These are phyloP conservation scores for Macadamia integrifolia DNA, from an alignment of 164 flowering plant species.

Conservation along the genomic window DNA sequence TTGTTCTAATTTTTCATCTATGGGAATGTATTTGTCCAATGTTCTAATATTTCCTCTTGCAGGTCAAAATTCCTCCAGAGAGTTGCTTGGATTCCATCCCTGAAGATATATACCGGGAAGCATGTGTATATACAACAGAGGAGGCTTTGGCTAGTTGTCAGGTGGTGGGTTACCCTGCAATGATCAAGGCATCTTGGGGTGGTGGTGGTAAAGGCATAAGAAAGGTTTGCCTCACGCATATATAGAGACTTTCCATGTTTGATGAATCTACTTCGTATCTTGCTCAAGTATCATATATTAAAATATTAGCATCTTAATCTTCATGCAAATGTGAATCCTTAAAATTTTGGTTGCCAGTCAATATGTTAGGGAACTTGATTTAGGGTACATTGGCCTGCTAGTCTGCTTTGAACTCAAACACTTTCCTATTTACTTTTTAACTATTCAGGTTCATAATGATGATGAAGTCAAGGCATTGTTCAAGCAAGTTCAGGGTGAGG, in stretches of 20 bases:
- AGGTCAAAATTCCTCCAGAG: constrained; percentile 86
- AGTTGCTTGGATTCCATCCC: constrained; percentile 77
- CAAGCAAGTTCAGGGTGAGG: constrained; percentile 99
- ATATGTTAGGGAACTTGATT: not conserved
- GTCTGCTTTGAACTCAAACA: not conserved
- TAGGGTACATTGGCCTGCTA: constrained; percentile 2
- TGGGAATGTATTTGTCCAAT: not conserved
- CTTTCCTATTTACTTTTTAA: not conserved
- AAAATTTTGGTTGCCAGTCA: not conserved
- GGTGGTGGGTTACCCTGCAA: constrained; percentile 99
- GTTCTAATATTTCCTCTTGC: constrained; percentile 12
- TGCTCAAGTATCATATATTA: not conserved
- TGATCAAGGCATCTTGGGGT: constrained; percentile 99
- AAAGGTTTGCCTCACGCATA: constrained; percentile 57
- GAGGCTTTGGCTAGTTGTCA: constrained; percentile 98
- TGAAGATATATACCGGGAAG: constrained; percentile 74
- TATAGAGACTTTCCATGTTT: not conserved
- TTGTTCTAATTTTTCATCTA: constrained; percentile 4
- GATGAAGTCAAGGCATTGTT: constrained; percentile 97
- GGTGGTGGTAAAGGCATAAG: constrained; percentile 99
- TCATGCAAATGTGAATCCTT: not conserved
- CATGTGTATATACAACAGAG: constrained; percentile 92
- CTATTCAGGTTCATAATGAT: constrained; percentile 87
- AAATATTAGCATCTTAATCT: not conserved
- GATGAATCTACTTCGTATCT: not conserved